Base-by-base conservation (phyloP, 2,329 filamentous ascomycete species). In the Clarireedia hainanense region DNA sequence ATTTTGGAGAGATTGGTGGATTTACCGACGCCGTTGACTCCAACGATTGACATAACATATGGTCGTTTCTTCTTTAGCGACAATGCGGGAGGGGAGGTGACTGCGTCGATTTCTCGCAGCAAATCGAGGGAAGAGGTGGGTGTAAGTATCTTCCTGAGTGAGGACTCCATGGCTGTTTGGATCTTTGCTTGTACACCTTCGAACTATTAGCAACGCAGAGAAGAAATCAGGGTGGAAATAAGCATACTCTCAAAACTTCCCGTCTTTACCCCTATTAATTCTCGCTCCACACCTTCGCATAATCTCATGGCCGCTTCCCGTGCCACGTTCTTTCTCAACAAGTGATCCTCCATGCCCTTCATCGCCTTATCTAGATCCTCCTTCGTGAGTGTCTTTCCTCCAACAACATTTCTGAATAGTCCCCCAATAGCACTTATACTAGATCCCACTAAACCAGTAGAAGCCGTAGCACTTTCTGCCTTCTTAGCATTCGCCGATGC, bases 1-100 rank as follows among this genome's bases (percentile, higher is more conserved):
- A 99, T 96, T 73, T 99, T 99, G 71, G 89, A 92, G 39, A 99
- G 79, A 69, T 96, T 97, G 52, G 94, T 99, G 15, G 91, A 96
- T 75, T 99, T 99, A 68, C 94, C 94, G 39, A 99, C 94, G 53
- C 94, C 94, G 71, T 99, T 99, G 69, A 99, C 94, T 60, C 94
- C 94, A 45, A 99, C 94, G 59, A 99, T 96, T 56, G 91, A 96
- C 69, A 99, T 95, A 66, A 97, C 92, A 69, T 97, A 99, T 45
- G 94, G 94, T 4, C 94, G 86, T 20, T 80, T 73, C 58, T 79
- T 78, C 63, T 81, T 75, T 58, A 84, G 77, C 30, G 84, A 84
- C 3, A 84, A 80, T 23, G 75, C 76, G 0, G 85, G 75, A 1
- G 89, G 85, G 10, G 81, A 77, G 6, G 84, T 86, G 59, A 95